A percentile compares a stretch with the other conserved stretches of the same genome.
Conservation (phyloP, 1,284 basidiomycete species). For the Peniophora sp. region DNA sequence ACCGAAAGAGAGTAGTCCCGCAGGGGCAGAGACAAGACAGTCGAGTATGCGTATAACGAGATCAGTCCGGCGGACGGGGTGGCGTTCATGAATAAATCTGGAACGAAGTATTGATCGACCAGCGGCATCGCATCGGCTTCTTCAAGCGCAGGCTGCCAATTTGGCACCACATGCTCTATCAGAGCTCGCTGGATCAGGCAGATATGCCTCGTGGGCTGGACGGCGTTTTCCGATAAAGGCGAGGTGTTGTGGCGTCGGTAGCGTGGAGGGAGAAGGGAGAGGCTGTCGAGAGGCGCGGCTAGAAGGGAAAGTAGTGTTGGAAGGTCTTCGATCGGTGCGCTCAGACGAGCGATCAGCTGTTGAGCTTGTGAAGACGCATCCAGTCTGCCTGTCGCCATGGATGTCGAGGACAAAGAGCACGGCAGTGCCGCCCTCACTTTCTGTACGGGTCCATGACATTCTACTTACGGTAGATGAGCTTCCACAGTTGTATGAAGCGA, state of each 20-base stretch:
- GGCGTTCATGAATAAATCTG: conserved; percentile 47
- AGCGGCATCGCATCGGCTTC: conserved; percentile 38
- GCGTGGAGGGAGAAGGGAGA: conserved; percentile 51
- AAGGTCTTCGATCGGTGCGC: conserved; percentile 42
- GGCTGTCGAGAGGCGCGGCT: conserved; percentile 43
- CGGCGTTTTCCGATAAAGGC: conserved; percentile 22
- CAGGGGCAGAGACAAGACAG: conserved; percentile 44
- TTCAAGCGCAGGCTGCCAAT: conserved; percentile 55
- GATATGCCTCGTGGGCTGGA: conserved; percentile 41
- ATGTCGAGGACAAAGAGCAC: neutral
- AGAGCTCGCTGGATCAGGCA: conserved; percentile 54
- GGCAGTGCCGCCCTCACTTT: neutral
- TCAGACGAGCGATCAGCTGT: conserved; percentile 43
- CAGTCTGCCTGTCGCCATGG: conserved; percentile 19
- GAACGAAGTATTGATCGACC: conserved; percentile 63
- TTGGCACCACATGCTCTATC: conserved; percentile 57
- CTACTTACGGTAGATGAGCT: neutral
- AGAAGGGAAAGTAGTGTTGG: conserved; percentile 47
- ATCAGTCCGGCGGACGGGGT: conserved; percentile 42
- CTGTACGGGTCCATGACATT: neutral
- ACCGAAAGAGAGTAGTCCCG: conserved; percentile 39
- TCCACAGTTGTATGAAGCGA: neutral
- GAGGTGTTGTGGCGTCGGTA: conserved; percentile 32
- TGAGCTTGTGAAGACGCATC: conserved; percentile 27
- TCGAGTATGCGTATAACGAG: conserved; percentile 52